Evolutionary conservation across 257 asterid genomes (phyloP), one percentile per base, ranked within the genome.

Genomic region (Solanum pimpinellifolium): DNA sequence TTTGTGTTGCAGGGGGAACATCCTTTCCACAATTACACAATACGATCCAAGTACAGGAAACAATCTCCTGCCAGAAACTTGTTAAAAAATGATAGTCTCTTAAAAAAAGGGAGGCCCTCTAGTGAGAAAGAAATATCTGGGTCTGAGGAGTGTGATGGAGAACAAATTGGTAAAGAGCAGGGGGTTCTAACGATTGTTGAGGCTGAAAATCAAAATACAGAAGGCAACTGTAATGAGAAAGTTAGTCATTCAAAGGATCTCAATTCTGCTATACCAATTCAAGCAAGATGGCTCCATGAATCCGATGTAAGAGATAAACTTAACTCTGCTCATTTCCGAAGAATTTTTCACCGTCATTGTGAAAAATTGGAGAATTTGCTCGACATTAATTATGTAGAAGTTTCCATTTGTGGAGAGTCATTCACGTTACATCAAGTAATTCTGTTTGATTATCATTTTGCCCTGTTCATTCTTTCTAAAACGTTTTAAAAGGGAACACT

Each of bases 361-460:
- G 97, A 98, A 20, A 90, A 93, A 85, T 52, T 97, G 94, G 96
- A 94, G 92, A 94, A 80, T 88, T 77, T 94, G 88, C 89, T 87
- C 66, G 95, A 94, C 83, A 83, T 90, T 89, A 93, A 91, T 73
- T 97, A 88, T 65, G 91, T 97, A 56, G 99, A 94, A 87, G 91
- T 97, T 89, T 92, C 95, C 82, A 92, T 97, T 56, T 93, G 92
- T 87, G 99, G 99, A 74, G 99, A 97, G 91, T 97, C 99, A 44
- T 97, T 95, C 92, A 97, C 95, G 99, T 89, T 97, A 92, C 99
- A 97, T 91, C 99, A 96, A 92, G 98, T 96, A 93, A 88, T 90
- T 86, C 73, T 69, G 52, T 84, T 87, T 37, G 60, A 33, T 29
- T n/a, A 31, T 37, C 47, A 59, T 72, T 29, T 49, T 46, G n/a